phyloP scores from a whole-genome alignment of 2,329 filamentous ascomycete species.

The Cladosporium sp. region DNA sequence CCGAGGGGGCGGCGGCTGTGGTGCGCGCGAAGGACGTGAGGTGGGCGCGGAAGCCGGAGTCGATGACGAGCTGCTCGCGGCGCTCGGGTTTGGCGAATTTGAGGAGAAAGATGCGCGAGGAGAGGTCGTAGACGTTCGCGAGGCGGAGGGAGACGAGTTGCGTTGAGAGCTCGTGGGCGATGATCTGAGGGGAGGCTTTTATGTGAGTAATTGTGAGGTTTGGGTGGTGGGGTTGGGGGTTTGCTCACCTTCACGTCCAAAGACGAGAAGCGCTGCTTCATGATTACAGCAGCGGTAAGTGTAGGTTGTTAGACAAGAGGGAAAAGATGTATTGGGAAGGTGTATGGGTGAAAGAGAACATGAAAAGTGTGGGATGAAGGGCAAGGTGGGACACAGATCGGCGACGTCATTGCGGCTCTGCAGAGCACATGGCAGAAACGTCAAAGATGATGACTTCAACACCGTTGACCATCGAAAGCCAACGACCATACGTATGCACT shows the following conservation, averaged over 20 bases:
- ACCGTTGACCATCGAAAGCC: too few species aligned
- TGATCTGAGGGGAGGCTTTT: constrained; percentile 69
- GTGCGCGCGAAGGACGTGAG: constrained; percentile 86
- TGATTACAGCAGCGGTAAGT: constrained; percentile 32
- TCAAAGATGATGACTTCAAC: too few species aligned
- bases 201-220: not conserved
- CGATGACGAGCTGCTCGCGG: constrained; percentile 85
- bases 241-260: constrained; percentile 64
- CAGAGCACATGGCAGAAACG: too few species aligned
- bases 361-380: not conserved
- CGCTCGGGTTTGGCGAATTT: constrained; percentile 90
- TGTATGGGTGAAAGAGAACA: not conserved
- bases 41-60: constrained; percentile 94
- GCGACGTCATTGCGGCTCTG: constrained; percentile 6
- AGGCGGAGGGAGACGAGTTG: constrained; percentile 74
- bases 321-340: not conserved
- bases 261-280: constrained; percentile 78
- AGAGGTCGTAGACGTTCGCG: constrained; percentile 93
- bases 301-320: not conserved
- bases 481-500: too few species aligned
- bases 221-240: not conserved
- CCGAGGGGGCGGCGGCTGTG: constrained; percentile 76
- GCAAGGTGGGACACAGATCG: not conserved
- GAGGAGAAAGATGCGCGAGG: constrained; percentile 89
- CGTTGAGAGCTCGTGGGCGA: constrained; percentile 84